Evolutionary conservation across 1,284 basidiomycete genomes (phyloP), one percentile per base, ranked within the genome.

Genomic region (Puccinia triticina): DNA sequence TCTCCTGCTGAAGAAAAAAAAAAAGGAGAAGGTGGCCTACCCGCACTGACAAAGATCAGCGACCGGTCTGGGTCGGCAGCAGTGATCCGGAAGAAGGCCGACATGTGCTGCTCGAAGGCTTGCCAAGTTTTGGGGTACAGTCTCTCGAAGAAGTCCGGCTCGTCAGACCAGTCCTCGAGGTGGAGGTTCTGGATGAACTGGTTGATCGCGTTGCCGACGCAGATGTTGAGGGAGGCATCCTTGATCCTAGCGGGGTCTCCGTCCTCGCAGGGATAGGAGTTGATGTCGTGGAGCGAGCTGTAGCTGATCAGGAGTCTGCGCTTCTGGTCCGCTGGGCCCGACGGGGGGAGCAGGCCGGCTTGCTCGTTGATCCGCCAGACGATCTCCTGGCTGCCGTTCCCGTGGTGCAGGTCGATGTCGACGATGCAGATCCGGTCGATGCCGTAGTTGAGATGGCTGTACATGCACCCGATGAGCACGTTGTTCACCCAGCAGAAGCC

Each of bases 401-500:
- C 53, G 78, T 87, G 87, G 82, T 87, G 87, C 32, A 87, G 84
- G 83, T 87, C 87, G 71, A 87, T 86, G 79, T 87, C 87, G 32
- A 87, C 82, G 23, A 87, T 84, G 48, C 85, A 84, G 40, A 87
- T 84, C 18, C 86, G 84, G 61, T 87, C 86, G 48, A 87, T 84
- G 1, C 74, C 77, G 80, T 87, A 86, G 48, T 76, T 67, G 16
- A 84, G 76, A 69, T 87, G 85, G 48, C 84, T 86, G 67, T 87
- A 85, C 26, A 86, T 84, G 0, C 86, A 84, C 32, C 85, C 85
- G 21, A 87, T 86, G 26, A 85, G 82, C 50, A 84, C 86, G 69
- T 87, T 87, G 84, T 87, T 87, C 73, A 87, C 85, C 87, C 86
- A 87, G 82, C 87, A 87, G 83, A 87, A 87, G 46, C 87, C 87